Conservation (phyloP, 2,329 filamentous ascomycete species). For the Aspergillus carbonarius region DNA sequence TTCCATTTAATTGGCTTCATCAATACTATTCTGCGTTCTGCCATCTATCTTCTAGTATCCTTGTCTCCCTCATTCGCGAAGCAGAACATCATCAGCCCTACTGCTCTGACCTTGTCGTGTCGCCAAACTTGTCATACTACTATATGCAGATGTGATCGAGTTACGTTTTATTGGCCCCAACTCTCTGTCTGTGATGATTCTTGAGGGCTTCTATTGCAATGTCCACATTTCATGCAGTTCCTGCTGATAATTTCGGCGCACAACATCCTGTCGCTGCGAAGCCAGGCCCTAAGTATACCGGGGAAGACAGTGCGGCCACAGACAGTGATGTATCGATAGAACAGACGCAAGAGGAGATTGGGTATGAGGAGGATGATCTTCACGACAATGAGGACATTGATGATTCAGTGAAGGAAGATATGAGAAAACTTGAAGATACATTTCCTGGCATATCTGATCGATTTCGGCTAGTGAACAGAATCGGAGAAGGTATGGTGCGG, state of each 20-base stretch:
- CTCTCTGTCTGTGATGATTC: not conserved
- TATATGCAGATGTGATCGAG: not conserved
- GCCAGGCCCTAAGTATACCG: constrained; percentile 17
- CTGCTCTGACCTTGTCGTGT: not conserved
- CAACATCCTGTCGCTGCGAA: constrained; percentile 20
- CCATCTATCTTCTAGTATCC: not conserved
- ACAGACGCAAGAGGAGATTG: constrained; percentile 16
- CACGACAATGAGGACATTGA: constrained; percentile 42
- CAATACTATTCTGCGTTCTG: not conserved
- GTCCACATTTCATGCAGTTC: constrained; percentile 26
- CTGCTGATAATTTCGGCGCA: constrained; percentile 26
- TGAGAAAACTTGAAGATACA: constrained; percentile 75
- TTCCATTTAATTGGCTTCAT: not conserved
- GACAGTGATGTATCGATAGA: constrained; percentile 18
- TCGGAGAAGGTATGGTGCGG: constrained; percentile 74
- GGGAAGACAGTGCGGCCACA: constrained; percentile 15
- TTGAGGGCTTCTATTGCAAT: constrained; percentile 17
- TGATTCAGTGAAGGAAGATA: constrained; percentile 72
- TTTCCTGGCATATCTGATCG: constrained; percentile 81
- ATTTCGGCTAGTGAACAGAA: constrained; percentile 91
- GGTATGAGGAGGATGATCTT: constrained; percentile 29
- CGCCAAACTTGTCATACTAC: not conserved
- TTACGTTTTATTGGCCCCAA: not conserved
- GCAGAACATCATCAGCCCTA: not conserved
- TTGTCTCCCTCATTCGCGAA: not conserved